phyloP scores from a whole-genome alignment of 108 stramenopile genomes.

The Cyclotella kingstonii region DNA sequence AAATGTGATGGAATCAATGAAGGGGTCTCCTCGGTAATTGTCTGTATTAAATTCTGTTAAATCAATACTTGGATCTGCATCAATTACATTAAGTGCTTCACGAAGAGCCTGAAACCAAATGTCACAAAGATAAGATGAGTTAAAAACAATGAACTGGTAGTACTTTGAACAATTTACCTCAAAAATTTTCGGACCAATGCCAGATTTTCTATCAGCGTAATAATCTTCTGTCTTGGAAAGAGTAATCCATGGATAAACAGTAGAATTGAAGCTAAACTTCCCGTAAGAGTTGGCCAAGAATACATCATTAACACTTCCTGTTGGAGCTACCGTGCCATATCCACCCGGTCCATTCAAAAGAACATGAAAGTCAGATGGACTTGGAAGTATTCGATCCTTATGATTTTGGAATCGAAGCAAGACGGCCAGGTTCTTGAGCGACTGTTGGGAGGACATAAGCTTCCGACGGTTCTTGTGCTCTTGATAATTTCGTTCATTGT shows the following conservation, averaged over 20 bases:
- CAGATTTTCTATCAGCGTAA: constrained; percentile 36
- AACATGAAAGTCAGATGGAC: constrained; percentile 34
- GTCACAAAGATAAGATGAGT: not conserved
- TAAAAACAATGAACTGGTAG: not conserved
- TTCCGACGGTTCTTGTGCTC: constrained; percentile 15
- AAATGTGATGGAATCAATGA: constrained; percentile 38
- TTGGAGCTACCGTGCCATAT: constrained; percentile 28
- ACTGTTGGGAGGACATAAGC: not conserved
- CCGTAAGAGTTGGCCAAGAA: constrained; percentile 43
- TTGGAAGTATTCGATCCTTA: constrained; percentile 32
- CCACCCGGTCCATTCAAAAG: constrained; percentile 45
- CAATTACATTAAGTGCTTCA: constrained; percentile 22
- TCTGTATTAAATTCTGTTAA: constrained; percentile 27
- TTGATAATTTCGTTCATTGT: constrained; percentile 5
- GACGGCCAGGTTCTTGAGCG: constrained; percentile 49
- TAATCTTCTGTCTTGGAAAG: constrained; percentile 42
- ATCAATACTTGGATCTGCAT: constrained; percentile 27
- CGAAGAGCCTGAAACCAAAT: constrained; percentile 4
- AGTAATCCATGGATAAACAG: constrained; percentile 38
- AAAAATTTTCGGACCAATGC: constrained; percentile 14
- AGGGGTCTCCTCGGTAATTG: constrained; percentile 14
- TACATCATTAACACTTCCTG: constrained; percentile 39
- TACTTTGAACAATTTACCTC: not conserved
- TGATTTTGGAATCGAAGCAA: constrained; percentile 61
- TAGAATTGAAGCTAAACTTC: constrained; percentile 31